Evolutionary conservation across 2,329 filamentous ascomycete species (phyloP), one percentile per base, ranked within the genome.

Genomic region (Arthrobotrys megalospora): DNA sequence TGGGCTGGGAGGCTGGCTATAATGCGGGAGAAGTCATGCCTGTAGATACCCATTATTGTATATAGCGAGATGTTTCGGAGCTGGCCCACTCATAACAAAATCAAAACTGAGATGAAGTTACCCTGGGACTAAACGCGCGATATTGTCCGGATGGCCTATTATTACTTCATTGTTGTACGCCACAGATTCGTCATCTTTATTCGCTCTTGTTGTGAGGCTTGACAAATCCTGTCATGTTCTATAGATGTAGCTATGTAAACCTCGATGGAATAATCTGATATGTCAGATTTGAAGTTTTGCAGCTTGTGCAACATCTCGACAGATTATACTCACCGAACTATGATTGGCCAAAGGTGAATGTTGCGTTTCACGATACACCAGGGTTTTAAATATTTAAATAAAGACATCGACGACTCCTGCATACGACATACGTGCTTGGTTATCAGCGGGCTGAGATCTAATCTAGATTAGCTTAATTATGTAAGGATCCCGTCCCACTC

Each of bases 11-110:
- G 52, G 52, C n/a, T 38, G 3, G n/a, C 8, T 38, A 6, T 58
- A 58, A 58, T 58, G 14, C 5, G 21, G 55, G 34, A 43, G 36
- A 43, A 6, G 36, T 10, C 32, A 60, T 0, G 34, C 55, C 55
- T 43, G 55, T 28, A 60, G 36, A 60, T 60, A 60, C 55, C 55
- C 55, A 43, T n/a, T 24, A 60, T n/a, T 60, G 55, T 60, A 60
- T 24, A 60, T 60, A 60, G 36, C 34, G 6, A n/a, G 34, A 60
- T 43, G 34, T 28, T 60, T 45, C 11, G 24, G 50, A 28, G 16
- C 11, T 24, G 34, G 55, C 14, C 24, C 16, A 41, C 36, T 24
- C 24, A 4, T 38, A 10, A 10, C 7, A 11, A 24, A 1, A 21
- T 28, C n/a, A 4, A 43, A 24, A 43, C 8, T 45, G 12, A 14